These are phyloP conservation scores for Macrophomina pseudophaseolina DNA, from an alignment of 2,329 filamentous ascomycete genomes.

Conservation along the genomic window DNA sequence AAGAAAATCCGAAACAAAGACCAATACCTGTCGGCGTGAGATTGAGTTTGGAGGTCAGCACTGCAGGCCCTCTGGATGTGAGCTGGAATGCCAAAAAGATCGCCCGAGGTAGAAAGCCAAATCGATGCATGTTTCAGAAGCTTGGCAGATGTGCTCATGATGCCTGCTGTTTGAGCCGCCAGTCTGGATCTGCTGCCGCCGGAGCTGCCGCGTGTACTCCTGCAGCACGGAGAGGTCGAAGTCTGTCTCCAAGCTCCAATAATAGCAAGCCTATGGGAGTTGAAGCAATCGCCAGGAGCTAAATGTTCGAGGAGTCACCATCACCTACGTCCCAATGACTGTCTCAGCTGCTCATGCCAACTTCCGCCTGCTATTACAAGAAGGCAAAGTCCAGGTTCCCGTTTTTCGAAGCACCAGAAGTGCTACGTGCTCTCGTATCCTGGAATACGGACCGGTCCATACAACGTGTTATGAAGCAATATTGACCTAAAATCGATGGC, in stretches of 20 bases:
- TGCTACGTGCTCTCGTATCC: neutral
- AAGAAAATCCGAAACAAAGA: neutral
- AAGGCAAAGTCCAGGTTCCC: no score
- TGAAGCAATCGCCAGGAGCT: no score
- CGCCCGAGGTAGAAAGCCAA: neutral
- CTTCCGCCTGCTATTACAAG: no score
- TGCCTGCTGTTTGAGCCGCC: neutral
- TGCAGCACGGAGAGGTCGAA: no score
- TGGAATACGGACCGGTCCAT: neutral
- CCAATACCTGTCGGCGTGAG: neutral
- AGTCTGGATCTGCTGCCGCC: neutral
- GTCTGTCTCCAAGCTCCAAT: no score
- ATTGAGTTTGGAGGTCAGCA: neutral
- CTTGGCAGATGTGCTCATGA: neutral
- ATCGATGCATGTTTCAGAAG: constrained; percentile 2
- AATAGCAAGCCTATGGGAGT: no score
- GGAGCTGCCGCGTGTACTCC: neutral
- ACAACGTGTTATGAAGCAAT: neutral
- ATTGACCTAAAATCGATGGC: neutral
- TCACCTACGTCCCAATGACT: no score
- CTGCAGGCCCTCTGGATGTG: neutral
- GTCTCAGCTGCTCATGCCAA: no score
- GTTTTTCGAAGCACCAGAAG: no score
- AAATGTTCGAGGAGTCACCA: no score
- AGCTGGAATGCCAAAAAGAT: neutral